A percentile compares a stretch with the other conserved stretches of the same genome.
Conservation (phyloP, 169 alveolate species). For the Plasmodium inui region DNA sequence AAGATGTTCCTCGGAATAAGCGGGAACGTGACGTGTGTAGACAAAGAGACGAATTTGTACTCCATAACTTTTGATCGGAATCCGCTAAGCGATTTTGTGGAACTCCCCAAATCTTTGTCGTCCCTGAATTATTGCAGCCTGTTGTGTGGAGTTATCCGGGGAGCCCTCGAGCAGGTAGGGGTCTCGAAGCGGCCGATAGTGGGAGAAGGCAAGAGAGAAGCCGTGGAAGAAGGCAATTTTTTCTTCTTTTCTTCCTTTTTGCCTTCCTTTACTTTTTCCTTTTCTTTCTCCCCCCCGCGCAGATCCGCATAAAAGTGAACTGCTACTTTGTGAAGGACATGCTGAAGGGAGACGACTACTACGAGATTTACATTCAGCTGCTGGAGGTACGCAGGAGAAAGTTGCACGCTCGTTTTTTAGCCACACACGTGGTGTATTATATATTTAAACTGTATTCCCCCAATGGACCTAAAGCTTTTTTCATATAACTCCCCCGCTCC, state of each 20-base stretch:
- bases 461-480: not conserved
- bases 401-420: not conserved
- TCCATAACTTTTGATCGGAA: slow-evolving; percentile 82
- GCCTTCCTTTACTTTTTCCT: not conserved
- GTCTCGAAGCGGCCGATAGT: not conserved
- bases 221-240: too few relatives aligned
- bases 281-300: not conserved
- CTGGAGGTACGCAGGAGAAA: slow-evolving; percentile 75
- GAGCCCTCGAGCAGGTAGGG: slow-evolving; percentile 85
- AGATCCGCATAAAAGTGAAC: slow-evolving; percentile 84
- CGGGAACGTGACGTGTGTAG: slow-evolving; percentile 81
- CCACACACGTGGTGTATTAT: not conserved
- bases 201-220: too few relatives aligned
- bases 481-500: not conserved
- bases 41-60: slow-evolving; percentile 79
- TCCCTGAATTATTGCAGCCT: slow-evolving; percentile 82
- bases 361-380: slow-evolving; percentile 82
- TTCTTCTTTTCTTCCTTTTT: not conserved
- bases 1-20: slow-evolving; percentile 87
- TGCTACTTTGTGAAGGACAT: slow-evolving; percentile 87
- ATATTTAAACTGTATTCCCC: not conserved
- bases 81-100: slow-evolving; percentile 87
- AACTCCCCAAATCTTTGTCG: slow-evolving; percentile 81
- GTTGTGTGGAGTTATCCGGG: slow-evolving; percentile 84
- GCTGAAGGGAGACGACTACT: slow-evolving; percentile 84